Percentiles rank a stretch among this genome's conserved stretches.
Evolutionary conservation across 306 rosid genomes (phyloP).

Genomic region (Cucumis cinereus): DNA sequence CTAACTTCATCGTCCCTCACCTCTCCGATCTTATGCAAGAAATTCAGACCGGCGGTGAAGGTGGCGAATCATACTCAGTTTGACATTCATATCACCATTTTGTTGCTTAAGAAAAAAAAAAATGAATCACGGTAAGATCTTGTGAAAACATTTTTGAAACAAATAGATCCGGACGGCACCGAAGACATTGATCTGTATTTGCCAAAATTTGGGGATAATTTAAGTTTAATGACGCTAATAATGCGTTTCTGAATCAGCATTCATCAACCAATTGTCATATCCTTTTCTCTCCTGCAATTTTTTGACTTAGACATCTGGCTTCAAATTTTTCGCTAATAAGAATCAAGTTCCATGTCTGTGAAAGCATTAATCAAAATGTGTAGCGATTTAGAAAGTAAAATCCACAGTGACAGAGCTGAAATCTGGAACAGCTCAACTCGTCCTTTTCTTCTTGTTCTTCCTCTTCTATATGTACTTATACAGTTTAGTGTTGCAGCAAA

Average conservation of each 20-base stretch:
- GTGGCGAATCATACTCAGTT: background rate
- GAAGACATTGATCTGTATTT: background rate
- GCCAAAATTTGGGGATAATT: background rate
- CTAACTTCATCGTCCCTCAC: background rate
- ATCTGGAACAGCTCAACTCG: background rate
- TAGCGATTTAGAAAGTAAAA: background rate
- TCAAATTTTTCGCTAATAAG: too few species aligned
- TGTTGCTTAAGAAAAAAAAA: background rate
- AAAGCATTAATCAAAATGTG: background rate
- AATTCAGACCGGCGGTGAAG: background rate
- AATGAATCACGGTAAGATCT: background rate
- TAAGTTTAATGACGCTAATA: background rate
- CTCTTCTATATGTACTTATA: background rate
- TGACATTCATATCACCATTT: background rate
- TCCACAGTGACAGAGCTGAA: background rate
- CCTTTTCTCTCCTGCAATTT: background rate
- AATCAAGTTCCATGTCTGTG: background rate
- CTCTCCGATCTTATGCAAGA: background rate
- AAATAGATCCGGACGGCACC: background rate
- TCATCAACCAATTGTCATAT: background rate
- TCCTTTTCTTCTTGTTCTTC: background rate
- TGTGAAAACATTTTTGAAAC: background rate
- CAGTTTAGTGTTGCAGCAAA: background rate
- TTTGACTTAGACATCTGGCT: too few species aligned
- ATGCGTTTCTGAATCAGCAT: background rate